Evolutionary conservation across 495 filamentous ascomycete species (phyloP), one percentile per base, ranked within the genome.

Genomic region (Tirmania nivea): DNA sequence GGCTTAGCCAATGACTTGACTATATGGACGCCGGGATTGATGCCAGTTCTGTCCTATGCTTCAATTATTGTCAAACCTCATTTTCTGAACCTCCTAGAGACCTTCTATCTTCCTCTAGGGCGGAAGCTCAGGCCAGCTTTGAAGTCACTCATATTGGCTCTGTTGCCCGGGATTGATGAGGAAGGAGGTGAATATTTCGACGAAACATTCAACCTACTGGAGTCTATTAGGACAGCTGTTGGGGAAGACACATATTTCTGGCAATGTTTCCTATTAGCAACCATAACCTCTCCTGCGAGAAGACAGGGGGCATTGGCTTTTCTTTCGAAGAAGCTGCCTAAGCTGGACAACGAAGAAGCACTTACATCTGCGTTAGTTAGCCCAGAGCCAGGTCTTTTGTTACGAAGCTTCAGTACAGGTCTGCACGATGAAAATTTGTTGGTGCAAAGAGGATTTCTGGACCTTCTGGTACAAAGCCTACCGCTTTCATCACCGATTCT

Each of bases 131-230:
- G 88, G 4, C 87, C 92, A 0, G 86, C 88, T 19, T 72, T 95
- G 65, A 95, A 94, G 67, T 79, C 86, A 19, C 75, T 95, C 21
- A 76, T 95, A 47, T 68, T 96, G 42, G 78, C 86, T 35, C 69
- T 96, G 25, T 71, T 99, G 10, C 90, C 90, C 0, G 92, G 88
- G 0, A 69, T 96, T 11, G 90, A 99, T 64, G 90, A 99, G 58
- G 89, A 94, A 61, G 87, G 86, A 3, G 88, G 86, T 53, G 90
- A 96, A 63, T 93, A 99, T 59, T 99, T 95, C 65, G 89, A 96
- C 54, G 76, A 83, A 35, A 92, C 87, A 1, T 62, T 93, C 49
- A 75, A 73, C 48, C 75, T 93, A 16, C 64, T 95, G 21, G 83
- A 90, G 58, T 78, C 74, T 49, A 79, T 96, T 59, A 85, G 81